A percentile compares a stretch with the other conserved stretches of the same genome.
These are phyloP conservation scores for Mucuna pruriens DNA, from an alignment of 306 rosid genomes.

Conservation along the genomic window DNA sequence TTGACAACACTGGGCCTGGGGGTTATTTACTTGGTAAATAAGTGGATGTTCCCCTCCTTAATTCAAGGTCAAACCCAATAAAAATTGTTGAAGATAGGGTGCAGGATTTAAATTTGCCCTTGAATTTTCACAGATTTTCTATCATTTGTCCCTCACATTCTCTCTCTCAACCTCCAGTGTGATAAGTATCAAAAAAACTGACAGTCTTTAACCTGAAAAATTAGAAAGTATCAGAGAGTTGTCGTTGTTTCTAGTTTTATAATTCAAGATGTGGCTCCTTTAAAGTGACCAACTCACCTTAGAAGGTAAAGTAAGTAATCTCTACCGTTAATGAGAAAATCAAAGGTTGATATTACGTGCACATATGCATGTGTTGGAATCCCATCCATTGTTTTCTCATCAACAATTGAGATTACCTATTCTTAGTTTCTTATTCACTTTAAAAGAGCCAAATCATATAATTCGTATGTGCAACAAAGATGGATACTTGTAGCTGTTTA, in stretches of 20 bases:
- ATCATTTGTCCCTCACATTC: neutral
- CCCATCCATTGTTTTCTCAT: no score
- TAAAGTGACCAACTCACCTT: no score
- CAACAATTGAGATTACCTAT: no score
- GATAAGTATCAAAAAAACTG: neutral
- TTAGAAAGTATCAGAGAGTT: slow-evolving; percentile 14
- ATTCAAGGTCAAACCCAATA: neutral
- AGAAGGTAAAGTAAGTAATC: no score
- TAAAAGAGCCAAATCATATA: no score
- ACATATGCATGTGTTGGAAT: no score
- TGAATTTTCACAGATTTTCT: neutral
- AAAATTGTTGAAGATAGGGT: neutral
- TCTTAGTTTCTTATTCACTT: no score
- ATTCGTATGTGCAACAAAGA: neutral
- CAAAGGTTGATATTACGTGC: no score
- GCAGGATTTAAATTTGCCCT: neutral
- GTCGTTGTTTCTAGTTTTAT: neutral
- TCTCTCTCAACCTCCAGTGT: neutral
- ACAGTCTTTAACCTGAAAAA: slow-evolving; percentile 5
- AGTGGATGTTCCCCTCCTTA: neutral
- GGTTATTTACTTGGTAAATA: neutral
- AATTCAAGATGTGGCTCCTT: no score
- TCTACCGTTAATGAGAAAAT: no score
- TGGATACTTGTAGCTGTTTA: neutral
- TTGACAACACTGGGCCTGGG: neutral